Evolutionary conservation across 306 rosid genomes (phyloP).

Genomic region (Quercus bicolor): DNA sequence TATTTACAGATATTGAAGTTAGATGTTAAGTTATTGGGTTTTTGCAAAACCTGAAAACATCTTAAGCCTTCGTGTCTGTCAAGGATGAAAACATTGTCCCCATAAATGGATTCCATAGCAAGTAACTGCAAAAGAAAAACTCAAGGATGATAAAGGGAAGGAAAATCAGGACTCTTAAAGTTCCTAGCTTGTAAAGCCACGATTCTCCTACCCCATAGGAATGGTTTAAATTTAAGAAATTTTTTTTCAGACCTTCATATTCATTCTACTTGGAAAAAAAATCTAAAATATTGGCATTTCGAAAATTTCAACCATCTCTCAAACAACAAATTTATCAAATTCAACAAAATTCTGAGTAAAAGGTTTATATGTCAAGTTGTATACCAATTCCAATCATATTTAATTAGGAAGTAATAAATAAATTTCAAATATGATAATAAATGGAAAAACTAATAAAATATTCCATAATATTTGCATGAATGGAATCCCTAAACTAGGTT

Average conservation of each 20-base stretch:
- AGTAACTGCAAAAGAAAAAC: slow-evolving; percentile 54
- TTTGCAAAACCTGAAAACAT: slow-evolving; percentile 63
- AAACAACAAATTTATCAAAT: not conserved
- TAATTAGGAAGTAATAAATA: not conserved
- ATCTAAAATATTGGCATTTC: not conserved
- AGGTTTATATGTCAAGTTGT: not conserved
- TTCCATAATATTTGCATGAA: not conserved
- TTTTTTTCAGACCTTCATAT: not conserved
- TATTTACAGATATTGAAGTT: not conserved
- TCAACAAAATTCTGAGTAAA: not conserved
- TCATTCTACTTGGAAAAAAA: not conserved
- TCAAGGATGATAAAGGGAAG: slow-evolving; percentile 12
- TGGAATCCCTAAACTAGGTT: not conserved
- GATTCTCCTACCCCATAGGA: not conserved
- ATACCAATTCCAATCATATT: not conserved
- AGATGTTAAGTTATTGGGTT: slow-evolving; percentile 12
- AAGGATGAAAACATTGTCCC: slow-evolving; percentile 54
- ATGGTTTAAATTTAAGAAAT: not conserved
- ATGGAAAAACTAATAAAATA: not conserved
- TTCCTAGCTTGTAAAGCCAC: not conserved
- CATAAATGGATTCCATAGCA: slow-evolving; percentile 79
- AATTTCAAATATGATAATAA: not conserved
- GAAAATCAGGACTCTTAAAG: not conserved
- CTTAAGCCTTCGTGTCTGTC: slow-evolving; percentile 53
- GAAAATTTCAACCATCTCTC: not conserved